A percentile compares a stretch with the other conserved stretches of the same genome.
These are phyloP conservation scores for Amyloporia xantha DNA, from an alignment of 768 basidiomycete species.

Conservation along the genomic window DNA sequence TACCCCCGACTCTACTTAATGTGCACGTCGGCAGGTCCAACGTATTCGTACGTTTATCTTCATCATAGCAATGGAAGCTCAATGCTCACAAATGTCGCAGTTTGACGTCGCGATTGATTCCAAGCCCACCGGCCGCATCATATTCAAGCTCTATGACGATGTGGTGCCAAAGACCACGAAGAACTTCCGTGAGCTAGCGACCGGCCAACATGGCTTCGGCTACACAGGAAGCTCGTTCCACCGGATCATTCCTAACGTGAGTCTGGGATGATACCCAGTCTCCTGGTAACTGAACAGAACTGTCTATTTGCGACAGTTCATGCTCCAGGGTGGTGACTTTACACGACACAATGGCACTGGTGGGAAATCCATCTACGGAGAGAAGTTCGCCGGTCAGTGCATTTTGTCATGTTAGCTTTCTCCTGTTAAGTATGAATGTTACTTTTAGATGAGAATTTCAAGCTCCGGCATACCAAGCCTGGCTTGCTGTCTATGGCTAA, in stretches of 20 bases:
- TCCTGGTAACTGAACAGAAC: neutral
- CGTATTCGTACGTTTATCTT: conserved; percentile 25
- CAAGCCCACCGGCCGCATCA: conserved; percentile 30
- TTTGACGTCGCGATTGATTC: conserved; percentile 28
- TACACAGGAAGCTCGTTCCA: conserved; percentile 45
- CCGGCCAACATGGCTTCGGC: conserved; percentile 41
- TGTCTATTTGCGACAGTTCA: conserved; percentile 39
- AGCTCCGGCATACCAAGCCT: conserved; percentile 51
- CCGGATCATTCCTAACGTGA: conserved; percentile 59
- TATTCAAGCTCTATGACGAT: conserved; percentile 53
- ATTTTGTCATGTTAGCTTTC: neutral
- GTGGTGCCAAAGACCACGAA: conserved; percentile 38
- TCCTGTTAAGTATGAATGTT: no score
- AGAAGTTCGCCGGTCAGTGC: conserved; percentile 61
- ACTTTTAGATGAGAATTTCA: conserved; percentile 73
- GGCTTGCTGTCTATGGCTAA: conserved; percentile 84
- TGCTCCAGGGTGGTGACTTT: conserved; percentile 88
- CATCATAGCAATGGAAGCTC: neutral
- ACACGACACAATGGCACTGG: conserved; percentile 70
- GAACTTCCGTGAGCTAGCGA: conserved; percentile 54
- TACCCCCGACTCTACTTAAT: no score
- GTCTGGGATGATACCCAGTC: conserved; percentile 16
- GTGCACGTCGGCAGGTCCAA: conserved; percentile 16
- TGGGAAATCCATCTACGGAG: conserved; percentile 82
- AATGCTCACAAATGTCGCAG: conserved; percentile 10